These are phyloP conservation scores for Aphanomyces cochlioides DNA, from an alignment of 352 stramenopile genomes.

Conservation along the genomic window DNA sequence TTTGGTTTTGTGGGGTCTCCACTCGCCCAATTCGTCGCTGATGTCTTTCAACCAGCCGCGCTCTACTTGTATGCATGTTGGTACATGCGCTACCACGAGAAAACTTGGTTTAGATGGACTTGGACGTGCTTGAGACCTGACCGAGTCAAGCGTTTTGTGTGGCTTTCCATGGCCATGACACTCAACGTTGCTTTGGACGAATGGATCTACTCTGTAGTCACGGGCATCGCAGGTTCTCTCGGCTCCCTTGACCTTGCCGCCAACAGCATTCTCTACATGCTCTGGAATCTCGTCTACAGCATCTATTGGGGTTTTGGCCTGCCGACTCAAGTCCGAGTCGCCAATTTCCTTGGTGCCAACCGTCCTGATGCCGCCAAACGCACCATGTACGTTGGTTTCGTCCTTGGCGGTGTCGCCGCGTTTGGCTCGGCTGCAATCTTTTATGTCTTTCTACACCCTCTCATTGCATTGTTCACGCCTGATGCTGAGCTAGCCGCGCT, in stretches of 20 bases:
- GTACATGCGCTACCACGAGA: slow-evolving; percentile 12
- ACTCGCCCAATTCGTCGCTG: slow-evolving; percentile 23
- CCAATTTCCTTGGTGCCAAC: slow-evolving; percentile 34
- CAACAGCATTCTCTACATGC: slow-evolving; percentile 42
- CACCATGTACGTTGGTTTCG: slow-evolving; percentile 28
- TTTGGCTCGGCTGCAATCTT: slow-evolving; percentile 25
- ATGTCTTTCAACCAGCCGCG: slow-evolving; percentile 27
- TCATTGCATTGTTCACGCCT: slow-evolving; percentile 29
- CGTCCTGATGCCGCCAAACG: slow-evolving; percentile 23
- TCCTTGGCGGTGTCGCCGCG: slow-evolving; percentile 14
- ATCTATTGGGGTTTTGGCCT: slow-evolving; percentile 35
- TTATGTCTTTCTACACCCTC: slow-evolving; percentile 15
- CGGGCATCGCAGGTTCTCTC: slow-evolving; percentile 21
- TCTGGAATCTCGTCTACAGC: slow-evolving; percentile 30
- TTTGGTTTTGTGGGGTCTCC: slow-evolving; percentile 28
- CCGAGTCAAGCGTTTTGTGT: slow-evolving; percentile 21
- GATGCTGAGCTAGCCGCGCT: slow-evolving; percentile 11
- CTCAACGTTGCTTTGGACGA: slow-evolving; percentile 30
- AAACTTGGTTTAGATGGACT: slow-evolving; percentile 30
- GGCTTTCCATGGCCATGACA: slow-evolving; percentile 29
- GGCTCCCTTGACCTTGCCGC: slow-evolving; percentile 53
- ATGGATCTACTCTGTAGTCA: slow-evolving; percentile 30
- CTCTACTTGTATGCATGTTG: slow-evolving; percentile 12
- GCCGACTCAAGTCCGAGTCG: slow-evolving; percentile 32
- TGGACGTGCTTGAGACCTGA: slow-evolving; percentile 22